Evolutionary conservation across 2,329 filamentous ascomycete species (phyloP), one percentile per base, ranked within the genome.

Genomic region (Simplicillium sp.): DNA sequence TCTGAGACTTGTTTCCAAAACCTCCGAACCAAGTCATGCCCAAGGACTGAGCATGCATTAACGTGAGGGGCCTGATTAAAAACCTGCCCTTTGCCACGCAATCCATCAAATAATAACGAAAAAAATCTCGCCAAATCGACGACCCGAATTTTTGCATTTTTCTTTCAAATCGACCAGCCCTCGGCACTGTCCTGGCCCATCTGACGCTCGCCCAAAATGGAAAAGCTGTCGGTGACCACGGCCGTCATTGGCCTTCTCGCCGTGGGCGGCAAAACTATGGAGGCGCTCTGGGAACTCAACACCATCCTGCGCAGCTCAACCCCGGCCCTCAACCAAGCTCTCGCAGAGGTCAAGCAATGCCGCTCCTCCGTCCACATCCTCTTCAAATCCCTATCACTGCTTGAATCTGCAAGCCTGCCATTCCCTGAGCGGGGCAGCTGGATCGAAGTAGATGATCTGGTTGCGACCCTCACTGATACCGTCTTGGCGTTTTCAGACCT

Each of bases 241-340:
- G 60, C 60, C 55, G 57, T 61, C 43, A 52, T 56, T 34, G 60
- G 60, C 51, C 55, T 63, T 40, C 45, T 63, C 37, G 57, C 58
- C 33, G 58, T 62, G 32, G 54, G 57, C 43, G 54, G 54, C 45
- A 54, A 54, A 33, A 49, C 54, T 32, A 57, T 59, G 47, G 60
- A 63, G 45, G 50, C 50, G 11, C 53, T 63, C 42, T 53, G 50
- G 50, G 57, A 62, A 39, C 54, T 62, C 44, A 60, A 58, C 44
- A 49, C 52, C 38, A 48, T 54, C 6, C 52, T 58, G 2, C 49
- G 49, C 42, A 41, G 48, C 43, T 46, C 47, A 41, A 57, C 55
- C 14, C 45, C 49, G 7, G 35, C 53, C 20, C 46, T 60, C 43
- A 55, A 54, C 46, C 48, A 53, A 36, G 55, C 58, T 11, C 50